Evolutionary conservation across 345 rosid species (phyloP).

Genomic region (Lepidium didymum): DNA sequence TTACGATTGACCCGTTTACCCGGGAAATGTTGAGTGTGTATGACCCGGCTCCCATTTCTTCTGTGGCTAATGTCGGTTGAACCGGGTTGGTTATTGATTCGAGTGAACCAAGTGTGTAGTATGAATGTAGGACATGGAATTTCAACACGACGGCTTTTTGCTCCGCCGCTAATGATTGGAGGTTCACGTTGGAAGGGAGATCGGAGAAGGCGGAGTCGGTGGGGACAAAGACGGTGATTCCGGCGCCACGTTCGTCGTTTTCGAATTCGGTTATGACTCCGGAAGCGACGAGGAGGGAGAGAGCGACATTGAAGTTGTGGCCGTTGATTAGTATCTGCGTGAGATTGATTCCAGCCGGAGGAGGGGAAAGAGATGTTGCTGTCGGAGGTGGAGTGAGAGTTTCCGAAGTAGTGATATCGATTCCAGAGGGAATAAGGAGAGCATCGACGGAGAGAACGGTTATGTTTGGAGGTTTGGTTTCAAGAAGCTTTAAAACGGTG

Average conservation of each 20-base stretch:
- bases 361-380: constrained; percentile 11
- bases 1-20: constrained; percentile 63
- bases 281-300: constrained; percentile 71
- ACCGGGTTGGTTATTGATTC: constrained; percentile 88
- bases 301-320: constrained; percentile 79
- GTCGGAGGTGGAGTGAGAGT: constrained; percentile 41
- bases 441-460: constrained; percentile 59
- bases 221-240: constrained; percentile 85
- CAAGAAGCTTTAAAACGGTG: constrained; percentile 51
- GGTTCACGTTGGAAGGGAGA: constrained; percentile 47
- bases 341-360: constrained; percentile 53
- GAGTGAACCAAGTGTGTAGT: constrained; percentile 84
- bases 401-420: constrained; percentile 69
- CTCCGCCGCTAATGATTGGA: constrained; percentile 73
- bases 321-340: constrained; percentile 71
- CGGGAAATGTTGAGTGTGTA: constrained; percentile 78
- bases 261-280: constrained; percentile 72
- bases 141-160: constrained; percentile 59
- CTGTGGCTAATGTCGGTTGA: constrained; percentile 89
- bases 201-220: constrained; percentile 71
- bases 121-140: constrained; percentile 84
- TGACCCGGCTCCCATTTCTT: constrained; percentile 65
- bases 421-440: constrained; percentile 56
- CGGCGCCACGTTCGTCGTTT: constrained; percentile 79
- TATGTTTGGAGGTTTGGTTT: constrained; percentile 57